Evolutionary conservation across 257 asterid species (phyloP), one percentile per base, ranked within the genome.

Genomic region (Cruciata laevipes): DNA sequence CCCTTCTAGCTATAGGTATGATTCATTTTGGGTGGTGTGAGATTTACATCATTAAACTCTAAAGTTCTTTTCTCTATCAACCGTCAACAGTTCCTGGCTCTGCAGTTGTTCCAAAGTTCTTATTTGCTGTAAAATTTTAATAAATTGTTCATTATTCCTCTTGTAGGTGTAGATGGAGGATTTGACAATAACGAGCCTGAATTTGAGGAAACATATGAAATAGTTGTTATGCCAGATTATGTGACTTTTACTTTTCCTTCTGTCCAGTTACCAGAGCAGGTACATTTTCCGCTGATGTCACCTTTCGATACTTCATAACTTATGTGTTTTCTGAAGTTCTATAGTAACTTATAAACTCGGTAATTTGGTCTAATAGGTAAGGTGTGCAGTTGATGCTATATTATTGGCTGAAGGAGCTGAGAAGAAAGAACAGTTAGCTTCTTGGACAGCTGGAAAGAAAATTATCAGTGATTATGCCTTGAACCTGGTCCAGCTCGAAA

Each of bases 181-280:
- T 94, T 90, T 72, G 95, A 90, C 47, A 84, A 87, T 81, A 85
- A 75, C 66, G 97, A 74, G 59, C 86, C 96, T 31, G 96, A 80
- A 73, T 90, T 79, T 38, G 97, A 90, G 76, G 93, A 78, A 69
- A 86, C 78, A 79, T 88, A 82, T 53, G 76, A 84, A 76, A 83
- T 94, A 52, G 89, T 88, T 58, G 71, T 94, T 65, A 81, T 90
- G 78, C 99, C 99, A 32, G 87, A 88, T 66, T 87, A 75, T 73
- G 83, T 83, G 6, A 76, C 86, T 71, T 90, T 94, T 76, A 91
- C 96, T 71, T 90, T 88, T 83, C 99, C 99, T 68, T 90, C 96
- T 5, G 96, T 90, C 35, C 96, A 90, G 81, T 81, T 94, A 77
- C 99, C 99, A 24, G 99, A 94, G 78, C 90, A 90, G 93, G 99